A percentile compares a stretch with the other conserved stretches of the same genome.
Conservation (phyloP, 2,329 filamentous ascomycete genomes). For the Diplocarpon rosae region DNA sequence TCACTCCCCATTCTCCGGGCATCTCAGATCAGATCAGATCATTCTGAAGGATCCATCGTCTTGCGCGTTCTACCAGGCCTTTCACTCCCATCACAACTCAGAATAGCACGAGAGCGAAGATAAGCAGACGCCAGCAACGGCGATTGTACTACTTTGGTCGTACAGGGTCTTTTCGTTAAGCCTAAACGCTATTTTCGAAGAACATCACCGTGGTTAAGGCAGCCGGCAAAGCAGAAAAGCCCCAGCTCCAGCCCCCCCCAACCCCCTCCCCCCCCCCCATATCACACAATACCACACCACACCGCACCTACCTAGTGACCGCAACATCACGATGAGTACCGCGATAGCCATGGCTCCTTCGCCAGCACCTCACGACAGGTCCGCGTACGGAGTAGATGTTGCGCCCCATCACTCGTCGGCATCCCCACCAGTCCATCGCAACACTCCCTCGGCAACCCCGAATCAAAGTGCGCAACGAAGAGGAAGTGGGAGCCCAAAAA, state of each 20-base stretch:
- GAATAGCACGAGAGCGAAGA: too few relatives aligned
- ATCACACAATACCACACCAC: too few relatives aligned
- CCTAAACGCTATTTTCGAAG: conserved; percentile 8
- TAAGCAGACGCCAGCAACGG: too few relatives aligned
- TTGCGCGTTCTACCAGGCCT: too few relatives aligned
- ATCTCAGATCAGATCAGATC: too few relatives aligned
- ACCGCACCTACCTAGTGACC: neutral
- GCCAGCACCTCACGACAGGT: conserved; percentile 54
- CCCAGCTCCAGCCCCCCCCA: too few relatives aligned
- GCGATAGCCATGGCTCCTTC: conserved; percentile 59
- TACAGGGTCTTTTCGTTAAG: conserved; percentile 22
- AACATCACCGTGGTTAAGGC: too few relatives aligned
- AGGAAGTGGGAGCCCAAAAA: conserved; percentile 44
- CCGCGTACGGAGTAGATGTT: conserved; percentile 42
- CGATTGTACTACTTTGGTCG: conserved; percentile 12
- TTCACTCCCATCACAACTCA: too few relatives aligned
- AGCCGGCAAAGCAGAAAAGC: too few relatives aligned
- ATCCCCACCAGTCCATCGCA: conserved; percentile 23
- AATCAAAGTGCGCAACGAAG: conserved; percentile 37
- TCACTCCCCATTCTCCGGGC: too few relatives aligned
- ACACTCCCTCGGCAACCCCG: conserved; percentile 30
- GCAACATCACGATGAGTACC: conserved; percentile 46
- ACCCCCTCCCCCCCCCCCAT: too few relatives aligned
- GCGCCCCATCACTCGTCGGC: conserved; percentile 24
- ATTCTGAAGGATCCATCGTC: too few relatives aligned